Base-by-base conservation (phyloP, 495 filamentous ascomycete genomes). In the Aspergillus mulundensis region DNA sequence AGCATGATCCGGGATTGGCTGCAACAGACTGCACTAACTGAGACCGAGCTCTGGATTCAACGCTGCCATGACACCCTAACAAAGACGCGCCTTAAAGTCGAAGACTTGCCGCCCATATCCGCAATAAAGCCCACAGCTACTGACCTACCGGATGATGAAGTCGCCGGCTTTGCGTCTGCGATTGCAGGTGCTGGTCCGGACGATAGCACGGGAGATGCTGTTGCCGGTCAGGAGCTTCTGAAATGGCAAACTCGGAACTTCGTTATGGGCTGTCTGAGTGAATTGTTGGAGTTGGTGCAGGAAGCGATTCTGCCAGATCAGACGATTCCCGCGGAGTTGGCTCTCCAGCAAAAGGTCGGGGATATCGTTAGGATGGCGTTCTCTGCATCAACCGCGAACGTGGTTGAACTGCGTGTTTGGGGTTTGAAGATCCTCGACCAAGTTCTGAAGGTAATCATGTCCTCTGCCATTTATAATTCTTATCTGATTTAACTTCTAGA, bases 361-460 rank as follows among this genome's bases (percentile, higher is more conserved):
- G 94, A 97, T 64, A 87, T 99, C n/a, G 87, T 97, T 36, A 83
- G 91, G 52, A 95, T 97, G 82, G 94, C 94, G 0, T 99, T 99
- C 67, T 96, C 94, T 12, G 93, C 94, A 1, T 97, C 95, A 4
- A 99, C 94, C 6, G 90, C 94, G 5, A 87, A 87, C 53, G 91
- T 99, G 0, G 83, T 97, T 16, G 86, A 95, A 64, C 79, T 97
- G 38, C 81, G 94, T 42, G 84, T 97, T 39, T 87, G 88, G 75
- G 94, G 94, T 8, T 68, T 99, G 50, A 90, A 88, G 70, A 95
- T 97, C 45, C 89, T 99, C 48, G 93, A 95, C 60, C 88, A 91
- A 58, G 83, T 97, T 42, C 78, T 98, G 19, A 94, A 87, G 66
- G 78, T 81, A 66, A 48, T 66, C 24, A 36, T 19, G 43, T 41